A percentile compares a stretch with the other conserved stretches of the same genome.
Evolutionary conservation across 257 asterid species (phyloP).

Genomic region (Paraleonurus japonicus): DNA sequence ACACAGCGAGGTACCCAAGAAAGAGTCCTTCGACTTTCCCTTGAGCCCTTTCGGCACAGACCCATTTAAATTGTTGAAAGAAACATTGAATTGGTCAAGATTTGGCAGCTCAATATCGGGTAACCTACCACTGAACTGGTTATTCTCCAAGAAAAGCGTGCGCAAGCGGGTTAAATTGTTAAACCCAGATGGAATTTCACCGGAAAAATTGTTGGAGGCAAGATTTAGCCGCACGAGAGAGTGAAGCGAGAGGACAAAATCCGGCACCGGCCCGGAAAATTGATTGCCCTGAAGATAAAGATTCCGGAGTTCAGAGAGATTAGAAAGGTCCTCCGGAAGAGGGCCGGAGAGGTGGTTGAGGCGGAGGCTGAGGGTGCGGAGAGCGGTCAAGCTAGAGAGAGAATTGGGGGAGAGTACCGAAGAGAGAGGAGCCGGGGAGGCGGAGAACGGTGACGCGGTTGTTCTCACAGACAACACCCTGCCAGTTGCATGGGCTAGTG

Average conservation of each 20-base stretch:
- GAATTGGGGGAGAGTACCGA: conserved; percentile 53
- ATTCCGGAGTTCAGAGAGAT: conserved; percentile 51
- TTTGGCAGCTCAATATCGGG: conserved; percentile 54
- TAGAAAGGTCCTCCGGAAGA: conserved; percentile 54
- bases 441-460: conserved; percentile 64
- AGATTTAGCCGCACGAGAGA: conserved; percentile 56
- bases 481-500: conserved; percentile 66
- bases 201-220: conserved; percentile 60
- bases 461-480: conserved; percentile 59
- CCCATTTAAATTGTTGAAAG: conserved; percentile 62
- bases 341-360: conserved; percentile 66
- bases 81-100: conserved; percentile 69
- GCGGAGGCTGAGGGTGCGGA: conserved; percentile 75
- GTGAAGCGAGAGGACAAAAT: conserved; percentile 33
- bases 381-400: conserved; percentile 45
- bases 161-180: conserved; percentile 64
- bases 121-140: conserved; percentile 49
- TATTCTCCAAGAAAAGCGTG: conserved; percentile 59
- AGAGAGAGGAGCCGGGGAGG: conserved; percentile 72
- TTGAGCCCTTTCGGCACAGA: conserved; percentile 59
- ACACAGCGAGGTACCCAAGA: conserved; percentile 64
- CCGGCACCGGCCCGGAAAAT: conserved; percentile 49
- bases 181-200: conserved; percentile 46
- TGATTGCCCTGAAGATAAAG: conserved; percentile 71
- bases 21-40: conserved; percentile 40